Conservation (phyloP, 495 filamentous ascomycete genomes). For the Penicillium desertorum region DNA sequence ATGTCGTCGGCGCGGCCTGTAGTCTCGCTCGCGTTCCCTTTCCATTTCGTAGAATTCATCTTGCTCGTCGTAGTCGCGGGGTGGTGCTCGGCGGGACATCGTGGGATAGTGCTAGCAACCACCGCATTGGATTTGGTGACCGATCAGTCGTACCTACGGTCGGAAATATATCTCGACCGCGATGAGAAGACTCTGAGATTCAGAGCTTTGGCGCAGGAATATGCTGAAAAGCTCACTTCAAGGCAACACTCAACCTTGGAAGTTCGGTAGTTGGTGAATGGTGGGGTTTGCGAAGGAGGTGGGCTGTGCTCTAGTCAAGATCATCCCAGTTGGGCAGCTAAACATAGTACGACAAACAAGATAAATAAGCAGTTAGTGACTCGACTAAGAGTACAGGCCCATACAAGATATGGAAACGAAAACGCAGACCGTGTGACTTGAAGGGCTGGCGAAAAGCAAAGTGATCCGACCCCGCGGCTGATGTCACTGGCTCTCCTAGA, state of each 20-base stretch:
- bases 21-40: constrained; percentile 23
- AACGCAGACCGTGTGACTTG: constrained; percentile 1
- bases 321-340: background rate
- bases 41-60: constrained; percentile 32
- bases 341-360: background rate
- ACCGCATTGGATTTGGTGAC: constrained; percentile 6
- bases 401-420: background rate
- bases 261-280: background rate
- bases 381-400: background rate
- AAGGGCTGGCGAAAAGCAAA: constrained; percentile 6
- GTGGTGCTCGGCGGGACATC: constrained; percentile 40
- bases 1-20: constrained; percentile 22
- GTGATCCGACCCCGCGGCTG: constrained; percentile 25
- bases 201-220: background rate
- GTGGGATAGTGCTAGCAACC: constrained; percentile 7
- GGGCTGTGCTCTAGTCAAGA: background rate
- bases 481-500: constrained; percentile 18
- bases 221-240: background rate
- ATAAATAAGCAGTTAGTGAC: background rate
- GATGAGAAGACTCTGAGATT: background rate
- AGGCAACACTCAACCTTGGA: background rate
- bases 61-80: constrained; percentile 34
- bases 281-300: background rate
- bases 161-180: background rate
- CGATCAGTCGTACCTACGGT: background rate